phyloP scores from a whole-genome alignment of 2,329 filamentous ascomycete genomes.

The Xylariaceae sp. region DNA sequence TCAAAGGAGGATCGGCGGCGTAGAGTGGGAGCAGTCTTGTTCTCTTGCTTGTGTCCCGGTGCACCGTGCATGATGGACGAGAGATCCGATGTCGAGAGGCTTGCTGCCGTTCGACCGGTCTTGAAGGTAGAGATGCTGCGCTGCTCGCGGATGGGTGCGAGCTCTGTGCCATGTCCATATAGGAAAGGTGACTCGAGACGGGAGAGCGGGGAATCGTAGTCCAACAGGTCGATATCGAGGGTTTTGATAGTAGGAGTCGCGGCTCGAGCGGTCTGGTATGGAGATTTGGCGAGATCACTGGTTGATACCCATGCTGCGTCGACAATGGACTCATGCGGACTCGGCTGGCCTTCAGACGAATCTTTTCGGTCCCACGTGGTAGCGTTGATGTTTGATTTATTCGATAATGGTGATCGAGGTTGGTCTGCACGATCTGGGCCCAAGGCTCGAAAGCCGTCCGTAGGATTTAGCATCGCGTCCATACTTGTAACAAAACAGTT shows the following conservation, averaged over 20 bases:
- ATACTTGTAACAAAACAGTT: slow-evolving; percentile 1
- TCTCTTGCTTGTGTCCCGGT: slow-evolving; percentile 9
- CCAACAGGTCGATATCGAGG: slow-evolving; percentile 17
- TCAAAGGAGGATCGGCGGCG: slow-evolving; percentile 33
- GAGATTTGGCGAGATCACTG: slow-evolving; percentile 24
- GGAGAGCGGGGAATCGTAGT: slow-evolving; percentile 28
- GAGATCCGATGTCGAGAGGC: slow-evolving; percentile 27
- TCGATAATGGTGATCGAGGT: slow-evolving; percentile 22
- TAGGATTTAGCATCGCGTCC: slow-evolving; percentile 1
- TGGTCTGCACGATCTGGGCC: slow-evolving; percentile 4
- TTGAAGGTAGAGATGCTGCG: slow-evolving; percentile 35
- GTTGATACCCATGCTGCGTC: slow-evolving; percentile 35
- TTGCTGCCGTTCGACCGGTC: slow-evolving; percentile 9
- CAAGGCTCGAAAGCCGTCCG: neutral
- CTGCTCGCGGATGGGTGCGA: slow-evolving; percentile 40
- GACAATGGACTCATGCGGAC: slow-evolving; percentile 34
- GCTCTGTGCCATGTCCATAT: slow-evolving; percentile 37
- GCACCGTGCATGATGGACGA: slow-evolving; percentile 26
- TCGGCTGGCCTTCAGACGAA: slow-evolving; percentile 35
- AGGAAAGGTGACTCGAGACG: slow-evolving; percentile 31
- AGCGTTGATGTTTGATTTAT: slow-evolving; percentile 22
- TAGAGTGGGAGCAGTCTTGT: slow-evolving; percentile 12
- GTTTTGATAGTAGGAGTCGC: slow-evolving; percentile 12
- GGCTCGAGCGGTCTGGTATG: slow-evolving; percentile 20
- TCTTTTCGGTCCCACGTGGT: slow-evolving; percentile 32